phyloP scores from a whole-genome alignment of 768 basidiomycete species.

The Auricularia sp. region DNA sequence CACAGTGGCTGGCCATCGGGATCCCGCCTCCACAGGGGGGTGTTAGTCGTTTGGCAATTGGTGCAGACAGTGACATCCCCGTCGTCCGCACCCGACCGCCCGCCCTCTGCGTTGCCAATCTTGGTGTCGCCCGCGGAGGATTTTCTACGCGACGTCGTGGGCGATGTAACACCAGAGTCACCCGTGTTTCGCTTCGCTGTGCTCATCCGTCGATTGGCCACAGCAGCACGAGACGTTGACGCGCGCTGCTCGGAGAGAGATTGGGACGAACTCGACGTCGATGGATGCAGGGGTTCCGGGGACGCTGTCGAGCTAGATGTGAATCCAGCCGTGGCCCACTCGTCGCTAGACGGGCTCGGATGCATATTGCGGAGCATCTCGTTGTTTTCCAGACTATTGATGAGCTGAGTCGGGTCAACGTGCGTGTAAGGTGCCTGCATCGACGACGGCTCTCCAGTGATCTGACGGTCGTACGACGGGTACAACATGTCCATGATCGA shows the following conservation, averaged over 20 bases:
- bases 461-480: conserved; percentile 38
- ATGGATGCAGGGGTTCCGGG: conserved; percentile 22
- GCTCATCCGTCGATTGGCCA: background rate
- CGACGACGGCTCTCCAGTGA: conserved; percentile 21
- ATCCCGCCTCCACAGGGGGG: conserved; percentile 86
- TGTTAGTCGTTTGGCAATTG: conserved; percentile 93
- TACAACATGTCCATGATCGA: conserved; percentile 61
- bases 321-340: conserved; percentile 58
- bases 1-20: conserved; percentile 89
- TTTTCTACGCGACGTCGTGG: background rate
- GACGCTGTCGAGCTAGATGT: conserved; percentile 37
- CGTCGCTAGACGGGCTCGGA: conserved; percentile 74
- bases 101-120: background rate
- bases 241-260: background rate
- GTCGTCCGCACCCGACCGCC: conserved; percentile 39
- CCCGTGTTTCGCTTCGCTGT: conserved; percentile 3
- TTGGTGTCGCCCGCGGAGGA: conserved; percentile 4
- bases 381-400: conserved; percentile 23
- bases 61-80: conserved; percentile 77
- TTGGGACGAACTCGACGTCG: conserved; percentile 22
- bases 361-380: conserved; percentile 31
- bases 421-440: conserved; percentile 53
- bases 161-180: background rate
- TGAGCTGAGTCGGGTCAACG: conserved; percentile 89
- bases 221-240: conserved; percentile 5